Evolutionary conservation across 164 flowering plant genomes (phyloP).

Genomic region (Akebia trifoliata): DNA sequence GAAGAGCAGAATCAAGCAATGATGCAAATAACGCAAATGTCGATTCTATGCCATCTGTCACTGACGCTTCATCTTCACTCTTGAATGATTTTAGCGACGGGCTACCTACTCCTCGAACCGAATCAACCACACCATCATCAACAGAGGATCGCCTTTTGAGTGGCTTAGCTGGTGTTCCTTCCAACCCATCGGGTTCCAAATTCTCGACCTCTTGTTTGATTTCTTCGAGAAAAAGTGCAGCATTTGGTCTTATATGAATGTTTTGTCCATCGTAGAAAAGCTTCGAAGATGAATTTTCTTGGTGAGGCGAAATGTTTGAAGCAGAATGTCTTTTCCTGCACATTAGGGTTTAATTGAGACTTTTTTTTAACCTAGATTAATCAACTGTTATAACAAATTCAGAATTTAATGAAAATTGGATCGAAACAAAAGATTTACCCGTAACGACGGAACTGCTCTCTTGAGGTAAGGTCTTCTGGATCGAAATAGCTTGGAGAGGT

Average conservation of each 20-base stretch:
- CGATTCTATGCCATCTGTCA: slow-evolving; percentile 62
- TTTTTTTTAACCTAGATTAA: not conserved
- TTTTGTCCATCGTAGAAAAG: slow-evolving; percentile 44
- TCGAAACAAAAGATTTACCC: slow-evolving; percentile 36
- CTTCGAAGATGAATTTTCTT: slow-evolving; percentile 42
- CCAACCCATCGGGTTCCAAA: slow-evolving; percentile 35
- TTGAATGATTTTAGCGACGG: slow-evolving; percentile 54
- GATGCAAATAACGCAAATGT: slow-evolving; percentile 71
- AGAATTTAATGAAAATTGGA: not conserved
- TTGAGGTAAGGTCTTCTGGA: slow-evolving; percentile 57
- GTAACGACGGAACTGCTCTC: slow-evolving; percentile 82
- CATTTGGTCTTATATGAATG: slow-evolving; percentile 57
- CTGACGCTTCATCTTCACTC: slow-evolving; percentile 46
- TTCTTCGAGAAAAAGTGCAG: slow-evolving; percentile 81
- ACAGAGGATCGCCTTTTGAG: slow-evolving; percentile 41
- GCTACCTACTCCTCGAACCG: slow-evolving; percentile 31
- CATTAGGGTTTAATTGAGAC: too few species aligned
- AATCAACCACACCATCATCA: slow-evolving; percentile 40
- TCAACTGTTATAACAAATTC: too few species aligned
- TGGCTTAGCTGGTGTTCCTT: slow-evolving; percentile 31
- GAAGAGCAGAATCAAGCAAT: slow-evolving; percentile 76
- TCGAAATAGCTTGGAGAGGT: slow-evolving; percentile 57
- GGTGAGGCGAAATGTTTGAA: slow-evolving; percentile 45
- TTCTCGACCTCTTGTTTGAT: slow-evolving; percentile 72
- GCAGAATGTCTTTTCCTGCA: slow-evolving; percentile 60